These are phyloP conservation scores for Aspergillus calidoustus DNA, from an alignment of 2,329 filamentous ascomycete species.

Conservation along the genomic window DNA sequence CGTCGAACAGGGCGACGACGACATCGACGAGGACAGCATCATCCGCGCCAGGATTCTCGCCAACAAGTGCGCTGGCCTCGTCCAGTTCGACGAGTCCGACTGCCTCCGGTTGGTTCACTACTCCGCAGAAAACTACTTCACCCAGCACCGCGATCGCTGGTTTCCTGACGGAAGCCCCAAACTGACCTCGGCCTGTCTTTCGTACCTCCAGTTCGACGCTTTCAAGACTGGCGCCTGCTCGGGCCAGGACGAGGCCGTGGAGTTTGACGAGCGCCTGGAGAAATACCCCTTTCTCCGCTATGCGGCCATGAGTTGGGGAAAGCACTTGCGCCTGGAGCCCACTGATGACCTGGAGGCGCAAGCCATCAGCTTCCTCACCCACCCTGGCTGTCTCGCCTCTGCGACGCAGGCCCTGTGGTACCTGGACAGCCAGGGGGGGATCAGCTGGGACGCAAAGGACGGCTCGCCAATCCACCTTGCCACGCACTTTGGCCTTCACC, in stretches of 20 bases:
- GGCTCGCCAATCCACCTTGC: conserved; percentile 14
- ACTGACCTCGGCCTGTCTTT: conserved; percentile 4
- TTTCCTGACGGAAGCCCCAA: background rate
- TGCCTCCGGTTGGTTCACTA: conserved; percentile 9
- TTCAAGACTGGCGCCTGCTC: conserved; percentile 11
- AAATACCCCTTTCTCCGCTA: conserved; percentile 14
- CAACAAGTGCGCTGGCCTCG: conserved; percentile 14
- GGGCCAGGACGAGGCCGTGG: conserved; percentile 4
- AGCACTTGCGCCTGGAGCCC: background rate
- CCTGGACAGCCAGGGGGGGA: conserved; percentile 3
- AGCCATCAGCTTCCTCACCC: background rate
- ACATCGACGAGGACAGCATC: conserved; percentile 16
- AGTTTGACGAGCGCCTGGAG: conserved; percentile 4
- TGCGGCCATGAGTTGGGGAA: conserved; percentile 15
- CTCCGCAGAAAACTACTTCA: conserved; percentile 11
- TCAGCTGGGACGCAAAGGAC: conserved; percentile 14
- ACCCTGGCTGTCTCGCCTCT: conserved; percentile 2
- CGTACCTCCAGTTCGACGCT: conserved; percentile 9
- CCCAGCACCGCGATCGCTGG: conserved; percentile 1
- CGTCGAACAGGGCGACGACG: background rate
- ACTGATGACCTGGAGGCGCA: background rate
- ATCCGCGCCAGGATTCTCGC: conserved; percentile 12
- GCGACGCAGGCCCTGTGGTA: conserved; percentile 12
- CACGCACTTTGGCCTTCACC: conserved; percentile 6
- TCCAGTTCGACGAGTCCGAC: conserved; percentile 13